These are phyloP conservation scores for Amanita rimosa DNA, from an alignment of 768 basidiomycete genomes.

Conservation along the genomic window DNA sequence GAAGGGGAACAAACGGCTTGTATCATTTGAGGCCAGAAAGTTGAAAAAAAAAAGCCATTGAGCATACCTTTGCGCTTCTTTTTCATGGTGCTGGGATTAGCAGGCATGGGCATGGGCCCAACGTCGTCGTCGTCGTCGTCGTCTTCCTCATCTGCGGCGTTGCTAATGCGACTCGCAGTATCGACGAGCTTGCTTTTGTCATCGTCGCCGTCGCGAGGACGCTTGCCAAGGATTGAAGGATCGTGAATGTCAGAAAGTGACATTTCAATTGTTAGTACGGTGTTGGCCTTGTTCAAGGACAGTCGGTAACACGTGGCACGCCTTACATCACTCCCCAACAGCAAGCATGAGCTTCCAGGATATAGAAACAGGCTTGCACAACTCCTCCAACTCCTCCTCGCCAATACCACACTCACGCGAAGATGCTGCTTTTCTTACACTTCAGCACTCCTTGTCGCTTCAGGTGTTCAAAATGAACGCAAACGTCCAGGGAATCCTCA, in stretches of 20 bases:
- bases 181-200: constrained; percentile 10
- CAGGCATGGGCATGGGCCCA: constrained; percentile 81
- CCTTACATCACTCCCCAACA: neutral
- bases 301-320: constrained; percentile 5
- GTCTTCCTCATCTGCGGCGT: constrained; percentile 26
- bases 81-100: constrained; percentile 23
- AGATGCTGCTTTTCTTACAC: constrained; percentile 62
- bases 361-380: constrained; percentile 36
- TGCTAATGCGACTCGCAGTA: neutral
- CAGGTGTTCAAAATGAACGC: constrained; percentile 99
- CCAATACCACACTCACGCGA: constrained; percentile 35
- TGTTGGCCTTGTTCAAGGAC: neutral
- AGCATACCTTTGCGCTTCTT: constrained; percentile 76
- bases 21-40: constrained; percentile 21
- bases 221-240: constrained; percentile 52
- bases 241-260: constrained; percentile 12
- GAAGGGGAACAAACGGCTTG: constrained; percentile 13
- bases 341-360: constrained; percentile 44
- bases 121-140: constrained; percentile 53
- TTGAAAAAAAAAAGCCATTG: constrained; percentile 9
- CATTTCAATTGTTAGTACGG: neutral
- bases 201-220: constrained; percentile 29
- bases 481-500: constrained; percentile 91
- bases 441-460: constrained; percentile 75
- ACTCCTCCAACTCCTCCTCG: constrained; percentile 22